Evolutionary conservation across 179 eudicot species (phyloP).

Genomic region (Dionaea muscipula): DNA sequence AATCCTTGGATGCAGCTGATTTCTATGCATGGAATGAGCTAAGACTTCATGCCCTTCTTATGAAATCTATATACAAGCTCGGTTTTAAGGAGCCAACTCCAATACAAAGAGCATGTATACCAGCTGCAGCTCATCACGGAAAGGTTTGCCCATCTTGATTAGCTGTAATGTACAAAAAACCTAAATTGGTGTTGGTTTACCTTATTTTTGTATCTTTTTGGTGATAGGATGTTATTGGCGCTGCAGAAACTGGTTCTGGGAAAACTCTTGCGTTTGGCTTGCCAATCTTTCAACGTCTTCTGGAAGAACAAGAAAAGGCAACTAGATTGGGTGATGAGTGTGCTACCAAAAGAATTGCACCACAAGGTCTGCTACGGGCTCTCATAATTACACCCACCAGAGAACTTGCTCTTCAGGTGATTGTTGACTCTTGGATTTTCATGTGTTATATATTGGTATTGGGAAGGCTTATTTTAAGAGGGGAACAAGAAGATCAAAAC

Average conservation of each 20-base stretch:
- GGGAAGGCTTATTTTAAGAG: too few species aligned
- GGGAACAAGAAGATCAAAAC: too few species aligned
- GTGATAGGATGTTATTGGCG: slow-evolving; percentile 86
- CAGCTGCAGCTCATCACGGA: slow-evolving; percentile 97
- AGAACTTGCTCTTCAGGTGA: slow-evolving; percentile 96
- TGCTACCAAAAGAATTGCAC: slow-evolving; percentile 39
- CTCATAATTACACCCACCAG: slow-evolving; percentile 84
- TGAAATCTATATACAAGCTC: slow-evolving; percentile 69
- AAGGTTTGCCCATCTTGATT: slow-evolving; percentile 38
- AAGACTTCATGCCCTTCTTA: slow-evolving; percentile 74
- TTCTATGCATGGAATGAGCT: slow-evolving; percentile 80
- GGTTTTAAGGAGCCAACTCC: slow-evolving; percentile 89
- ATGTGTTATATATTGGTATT: too few species aligned
- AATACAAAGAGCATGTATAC: slow-evolving; percentile 84
- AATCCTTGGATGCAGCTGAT: slow-evolving; percentile 47
- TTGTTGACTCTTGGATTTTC: not conserved
- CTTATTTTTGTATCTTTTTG: slow-evolving; percentile 4
- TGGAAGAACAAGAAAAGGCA: slow-evolving; percentile 79
- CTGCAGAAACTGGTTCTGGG: slow-evolving; percentile 98
- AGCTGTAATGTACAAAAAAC: not conserved
- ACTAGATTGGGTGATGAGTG: slow-evolving; percentile 39
- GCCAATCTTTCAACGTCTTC: slow-evolving; percentile 87
- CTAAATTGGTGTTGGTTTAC: slow-evolving; percentile 2
- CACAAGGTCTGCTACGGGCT: slow-evolving; percentile 55
- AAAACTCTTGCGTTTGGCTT: slow-evolving; percentile 97